These are phyloP conservation scores for Podaxis rugospora DNA, from an alignment of 768 basidiomycete genomes.

Conservation along the genomic window DNA sequence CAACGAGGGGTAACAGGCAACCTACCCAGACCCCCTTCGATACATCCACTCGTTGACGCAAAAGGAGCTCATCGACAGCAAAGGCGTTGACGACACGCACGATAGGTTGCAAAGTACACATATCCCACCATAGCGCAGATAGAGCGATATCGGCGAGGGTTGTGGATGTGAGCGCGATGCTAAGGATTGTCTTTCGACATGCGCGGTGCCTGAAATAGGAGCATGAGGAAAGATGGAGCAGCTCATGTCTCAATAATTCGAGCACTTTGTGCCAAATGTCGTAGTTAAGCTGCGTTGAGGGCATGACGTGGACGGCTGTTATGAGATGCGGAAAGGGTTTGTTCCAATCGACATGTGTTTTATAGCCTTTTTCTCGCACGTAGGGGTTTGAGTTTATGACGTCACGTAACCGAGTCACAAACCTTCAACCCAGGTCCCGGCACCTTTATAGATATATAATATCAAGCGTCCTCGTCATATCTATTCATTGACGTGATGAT, in stretches of 20 bases:
- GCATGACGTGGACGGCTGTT: not conserved
- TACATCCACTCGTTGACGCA: not conserved
- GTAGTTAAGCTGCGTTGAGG: not conserved
- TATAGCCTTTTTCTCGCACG: not conserved
- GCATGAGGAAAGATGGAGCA: no score
- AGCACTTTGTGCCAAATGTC: not conserved
- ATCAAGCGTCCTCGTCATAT: not conserved
- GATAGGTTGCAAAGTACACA: not conserved
- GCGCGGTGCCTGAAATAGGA: no score
- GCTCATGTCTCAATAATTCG: not conserved
- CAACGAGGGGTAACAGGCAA: not conserved
- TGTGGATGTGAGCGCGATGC: not conserved
- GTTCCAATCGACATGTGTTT: not conserved
- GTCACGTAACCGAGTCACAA: no score
- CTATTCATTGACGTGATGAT: not conserved
- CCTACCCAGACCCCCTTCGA: not conserved
- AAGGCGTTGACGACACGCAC: not conserved
- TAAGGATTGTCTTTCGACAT: not conserved
- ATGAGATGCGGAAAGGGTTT: not conserved
- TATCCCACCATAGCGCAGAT: not conserved
- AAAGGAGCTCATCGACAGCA: not conserved
- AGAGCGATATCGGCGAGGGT: not conserved
- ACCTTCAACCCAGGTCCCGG: no score
- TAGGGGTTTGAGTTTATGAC: no score
- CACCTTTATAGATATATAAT: not conserved